Conservation (phyloP, 2,329 filamentous ascomycete species). For the Hypoxylon sp. region DNA sequence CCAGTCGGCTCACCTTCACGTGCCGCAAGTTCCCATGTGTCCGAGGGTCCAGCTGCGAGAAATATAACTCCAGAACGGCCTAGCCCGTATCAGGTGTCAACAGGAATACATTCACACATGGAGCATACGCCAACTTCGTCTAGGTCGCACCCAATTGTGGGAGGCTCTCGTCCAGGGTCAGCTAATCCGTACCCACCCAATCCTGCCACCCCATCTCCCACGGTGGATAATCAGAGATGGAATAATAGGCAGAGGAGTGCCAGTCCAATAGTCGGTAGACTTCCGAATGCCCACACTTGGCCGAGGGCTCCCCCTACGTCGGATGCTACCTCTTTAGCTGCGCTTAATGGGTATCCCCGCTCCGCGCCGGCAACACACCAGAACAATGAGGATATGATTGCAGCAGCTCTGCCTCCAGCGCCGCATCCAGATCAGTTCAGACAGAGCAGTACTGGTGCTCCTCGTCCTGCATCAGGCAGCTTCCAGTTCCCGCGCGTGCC, state of each 20-base stretch:
- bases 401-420: constrained; percentile 57
- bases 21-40: constrained; percentile 44
- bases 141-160: constrained; percentile 38
- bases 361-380: constrained; percentile 58
- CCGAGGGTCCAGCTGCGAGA: constrained; percentile 43
- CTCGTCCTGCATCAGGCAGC: constrained; percentile 61
- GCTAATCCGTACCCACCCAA: constrained; percentile 37
- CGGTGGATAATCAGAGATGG: constrained; percentile 23
- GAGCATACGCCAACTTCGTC: constrained; percentile 48
- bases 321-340: constrained; percentile 45
- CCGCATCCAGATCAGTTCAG: constrained; percentile 60
- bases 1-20: constrained; percentile 48
- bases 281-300: constrained; percentile 63
- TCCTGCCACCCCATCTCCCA: constrained; percentile 38
- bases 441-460: constrained; percentile 55
- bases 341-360: constrained; percentile 57
- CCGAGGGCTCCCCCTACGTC: constrained; percentile 56
- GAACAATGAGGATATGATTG: constrained; percentile 54
- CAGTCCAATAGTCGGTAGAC: constrained; percentile 45
- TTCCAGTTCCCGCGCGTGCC: constrained; percentile 61
- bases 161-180: constrained; percentile 38
- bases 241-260: constrained; percentile 23
- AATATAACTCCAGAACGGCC: constrained; percentile 43
- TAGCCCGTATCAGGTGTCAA: constrained; percentile 46
- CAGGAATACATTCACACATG: constrained; percentile 45